A percentile compares a stretch with the other conserved stretches of the same genome.
phyloP scores from a whole-genome alignment of 1,284 basidiomycete genomes.

The Grifola frondosa region DNA sequence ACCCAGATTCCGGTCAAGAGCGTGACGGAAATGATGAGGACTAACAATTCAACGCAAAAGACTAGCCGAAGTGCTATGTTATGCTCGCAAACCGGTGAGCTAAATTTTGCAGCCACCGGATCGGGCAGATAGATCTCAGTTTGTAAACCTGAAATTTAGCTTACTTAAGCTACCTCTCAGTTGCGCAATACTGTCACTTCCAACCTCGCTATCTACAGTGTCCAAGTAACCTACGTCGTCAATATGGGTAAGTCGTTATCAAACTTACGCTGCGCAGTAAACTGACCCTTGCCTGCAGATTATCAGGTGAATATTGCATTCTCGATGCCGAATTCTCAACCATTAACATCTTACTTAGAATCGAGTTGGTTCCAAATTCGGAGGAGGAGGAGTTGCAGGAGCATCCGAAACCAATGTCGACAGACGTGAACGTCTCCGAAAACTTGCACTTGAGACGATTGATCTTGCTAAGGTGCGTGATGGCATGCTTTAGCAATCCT shows the following conservation, averaged over 20 bases:
- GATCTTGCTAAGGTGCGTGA: conserved; percentile 84
- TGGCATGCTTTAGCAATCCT: background rate
- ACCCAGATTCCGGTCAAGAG: no score
- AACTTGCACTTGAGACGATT: conserved; percentile 95
- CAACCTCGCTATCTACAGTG: no score
- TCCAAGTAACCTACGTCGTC: background rate
- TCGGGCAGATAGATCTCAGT: conserved; percentile 20
- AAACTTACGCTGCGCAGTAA: background rate
- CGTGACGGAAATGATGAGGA: no score
- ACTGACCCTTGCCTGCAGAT: conserved; percentile 30
- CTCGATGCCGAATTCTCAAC: background rate
- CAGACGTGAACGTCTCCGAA: conserved; percentile 90
- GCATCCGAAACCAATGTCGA: conserved; percentile 95
- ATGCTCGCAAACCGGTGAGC: background rate
- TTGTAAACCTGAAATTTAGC: no score
- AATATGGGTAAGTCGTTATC: conserved; percentile 15
- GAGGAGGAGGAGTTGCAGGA: conserved; percentile 91
- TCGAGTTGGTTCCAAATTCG: conserved; percentile 94
- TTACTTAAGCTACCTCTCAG: no score
- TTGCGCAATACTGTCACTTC: no score
- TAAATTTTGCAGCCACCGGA: conserved; percentile 23
- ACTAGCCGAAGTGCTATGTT: no score
- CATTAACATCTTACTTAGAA: conserved; percentile 50
- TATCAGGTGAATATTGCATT: conserved; percentile 40
- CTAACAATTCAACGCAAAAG: no score